These are phyloP conservation scores for Ogataea trehalophila DNA, from an alignment of 805 yeast species.

Conservation along the genomic window DNA sequence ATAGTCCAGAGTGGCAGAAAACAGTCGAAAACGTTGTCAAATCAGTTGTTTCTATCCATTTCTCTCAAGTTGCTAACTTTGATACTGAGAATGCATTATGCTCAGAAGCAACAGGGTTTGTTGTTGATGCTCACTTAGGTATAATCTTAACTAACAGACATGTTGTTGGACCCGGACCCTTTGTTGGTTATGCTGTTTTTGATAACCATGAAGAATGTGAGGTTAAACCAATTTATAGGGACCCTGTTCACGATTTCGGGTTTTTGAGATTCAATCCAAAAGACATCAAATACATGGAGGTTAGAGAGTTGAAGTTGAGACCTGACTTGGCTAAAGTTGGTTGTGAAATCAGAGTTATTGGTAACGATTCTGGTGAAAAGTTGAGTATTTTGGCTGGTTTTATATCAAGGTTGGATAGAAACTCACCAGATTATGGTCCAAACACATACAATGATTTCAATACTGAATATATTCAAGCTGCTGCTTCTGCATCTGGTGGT, in stretches of 20 bases:
- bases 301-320: conserved; percentile 58
- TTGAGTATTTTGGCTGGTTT: conserved; percentile 85
- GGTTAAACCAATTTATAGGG: conserved; percentile 81
- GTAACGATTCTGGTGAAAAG: conserved; percentile 96
- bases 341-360: conserved; percentile 87
- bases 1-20: conserved; percentile 60
- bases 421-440: conserved; percentile 90
- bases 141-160: conserved; percentile 88
- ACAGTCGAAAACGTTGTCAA: conserved; percentile 79
- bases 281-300: conserved; percentile 65
- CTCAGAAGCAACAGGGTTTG: conserved; percentile 93
- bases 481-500: conserved; percentile 94
- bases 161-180: conserved; percentile 95
- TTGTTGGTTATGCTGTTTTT: conserved; percentile 84
- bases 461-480: conserved; percentile 92
- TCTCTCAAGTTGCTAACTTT: conserved; percentile 79
- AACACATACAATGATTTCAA: conserved; percentile 88
- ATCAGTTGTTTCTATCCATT: conserved; percentile 85
- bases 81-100: conserved; percentile 80
- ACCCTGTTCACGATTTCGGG: conserved; percentile 95
- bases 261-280: conserved; percentile 74
- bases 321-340: conserved; percentile 92
- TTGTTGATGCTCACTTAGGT: conserved; percentile 79
- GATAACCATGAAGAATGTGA: conserved; percentile 93
- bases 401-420: conserved; percentile 79